A percentile compares a stretch with the other conserved stretches of the same genome.
These are phyloP conservation scores for Gamsiella multidivaricata DNA, from an alignment of 192 early-diverging fungal genomes.

Conservation along the genomic window DNA sequence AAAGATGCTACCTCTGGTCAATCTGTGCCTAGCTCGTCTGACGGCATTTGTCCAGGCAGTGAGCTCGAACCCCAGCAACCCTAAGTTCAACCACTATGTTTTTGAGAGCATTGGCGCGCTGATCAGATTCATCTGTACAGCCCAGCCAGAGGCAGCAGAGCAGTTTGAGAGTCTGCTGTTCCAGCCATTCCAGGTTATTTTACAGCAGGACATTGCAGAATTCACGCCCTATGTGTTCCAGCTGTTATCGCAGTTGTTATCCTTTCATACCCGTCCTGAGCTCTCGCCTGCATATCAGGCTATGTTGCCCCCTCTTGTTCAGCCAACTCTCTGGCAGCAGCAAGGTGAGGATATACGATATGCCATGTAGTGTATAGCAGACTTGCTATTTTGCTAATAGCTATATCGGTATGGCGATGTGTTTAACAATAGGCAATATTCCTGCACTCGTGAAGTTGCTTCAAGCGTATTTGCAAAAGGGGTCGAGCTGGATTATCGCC, in stretches of 20 bases:
- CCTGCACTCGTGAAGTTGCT: slow-evolving; percentile 93
- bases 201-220: slow-evolving; percentile 85
- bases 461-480: slow-evolving; percentile 85
- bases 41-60: slow-evolving; percentile 84
- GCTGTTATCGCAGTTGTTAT: slow-evolving; percentile 88
- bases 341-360: slow-evolving; percentile 60
- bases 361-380: neutral
- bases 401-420: no score
- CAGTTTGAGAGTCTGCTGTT: slow-evolving; percentile 91
- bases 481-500: slow-evolving; percentile 73
- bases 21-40: slow-evolving; percentile 77
- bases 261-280: slow-evolving; percentile 70
- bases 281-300: slow-evolving; percentile 80
- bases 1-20: slow-evolving; percentile 77
- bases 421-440: slow-evolving; percentile 75
- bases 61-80: slow-evolving; percentile 96
- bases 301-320: slow-evolving; percentile 82
- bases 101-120: slow-evolving; percentile 94
- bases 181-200: slow-evolving; percentile 88
- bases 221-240: slow-evolving; percentile 99
- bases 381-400: neutral
- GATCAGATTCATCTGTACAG: slow-evolving; percentile 85
- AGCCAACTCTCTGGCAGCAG: slow-evolving; percentile 88
- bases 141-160: slow-evolving; percentile 71
- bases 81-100: slow-evolving; percentile 96